phyloP scores from a whole-genome alignment of 2,329 filamentous ascomycete genomes.

The Rhynchosporium secalis region DNA sequence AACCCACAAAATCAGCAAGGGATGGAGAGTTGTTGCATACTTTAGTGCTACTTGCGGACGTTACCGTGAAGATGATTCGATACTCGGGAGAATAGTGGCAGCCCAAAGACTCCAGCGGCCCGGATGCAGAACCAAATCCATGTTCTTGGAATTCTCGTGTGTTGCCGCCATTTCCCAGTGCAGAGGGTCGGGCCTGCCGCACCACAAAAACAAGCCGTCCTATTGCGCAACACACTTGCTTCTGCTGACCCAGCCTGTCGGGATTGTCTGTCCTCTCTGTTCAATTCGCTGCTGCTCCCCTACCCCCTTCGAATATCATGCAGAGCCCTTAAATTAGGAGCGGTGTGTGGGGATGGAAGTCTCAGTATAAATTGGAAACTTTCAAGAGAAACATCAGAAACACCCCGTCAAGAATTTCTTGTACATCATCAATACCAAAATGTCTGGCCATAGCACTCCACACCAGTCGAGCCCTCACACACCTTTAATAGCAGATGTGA shows the following conservation, averaged over 20 bases:
- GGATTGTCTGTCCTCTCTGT: background rate
- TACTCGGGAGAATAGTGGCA: slow-evolving; percentile 2
- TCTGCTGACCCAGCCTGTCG: slow-evolving; percentile 12
- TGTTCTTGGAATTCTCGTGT: slow-evolving; percentile 23
- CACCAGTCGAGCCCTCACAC: slow-evolving; percentile 10
- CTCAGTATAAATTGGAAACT: slow-evolving; percentile 5
- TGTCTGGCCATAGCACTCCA: slow-evolving; percentile 1
- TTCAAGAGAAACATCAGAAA: background rate
- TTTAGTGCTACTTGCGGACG: background rate
- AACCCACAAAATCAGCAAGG: slow-evolving; percentile 1
- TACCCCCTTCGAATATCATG: background rate
- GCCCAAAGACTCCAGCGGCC: background rate
- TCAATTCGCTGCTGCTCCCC: background rate
- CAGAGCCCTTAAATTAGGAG: slow-evolving; percentile 4
- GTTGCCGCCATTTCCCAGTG: slow-evolving; percentile 19
- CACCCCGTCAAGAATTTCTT: background rate
- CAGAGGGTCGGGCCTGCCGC: slow-evolving; percentile 22
- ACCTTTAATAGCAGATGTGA: slow-evolving; percentile 33
- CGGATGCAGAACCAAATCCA: slow-evolving; percentile 16
- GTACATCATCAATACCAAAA: background rate
- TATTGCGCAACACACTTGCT: slow-evolving; percentile 16
- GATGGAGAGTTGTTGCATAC: background rate
- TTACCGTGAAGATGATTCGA: background rate
- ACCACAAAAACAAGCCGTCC: slow-evolving; percentile 12
- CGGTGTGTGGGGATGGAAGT: slow-evolving; percentile 12